Conservation (phyloP, 768 basidiomycete species). For the Termitomyces sp. region DNA sequence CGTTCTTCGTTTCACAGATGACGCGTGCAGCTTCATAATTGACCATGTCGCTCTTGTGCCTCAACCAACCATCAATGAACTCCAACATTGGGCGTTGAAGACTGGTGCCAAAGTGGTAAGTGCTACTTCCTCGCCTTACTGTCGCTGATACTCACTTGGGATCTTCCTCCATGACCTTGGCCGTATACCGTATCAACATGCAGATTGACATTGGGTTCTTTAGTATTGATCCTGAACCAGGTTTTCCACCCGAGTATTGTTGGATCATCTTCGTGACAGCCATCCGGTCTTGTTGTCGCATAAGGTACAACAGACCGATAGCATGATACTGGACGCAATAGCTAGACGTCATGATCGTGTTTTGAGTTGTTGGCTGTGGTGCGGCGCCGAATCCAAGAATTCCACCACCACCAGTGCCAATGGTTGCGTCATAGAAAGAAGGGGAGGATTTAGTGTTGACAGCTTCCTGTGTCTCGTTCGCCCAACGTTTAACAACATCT, state of each 20-base stretch:
- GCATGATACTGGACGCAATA: constrained; percentile 97
- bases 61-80: constrained; percentile 88
- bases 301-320: constrained; percentile 87
- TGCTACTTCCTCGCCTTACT: background rate
- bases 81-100: constrained; percentile 92
- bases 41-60: constrained; percentile 99
- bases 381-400: constrained; percentile 76
- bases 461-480: constrained; percentile 98
- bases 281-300: constrained; percentile 98
- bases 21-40: constrained; percentile 97
- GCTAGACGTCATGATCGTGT: constrained; percentile 83
- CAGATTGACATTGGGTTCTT: constrained; percentile 97
- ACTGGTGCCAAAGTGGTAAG: constrained; percentile 37
- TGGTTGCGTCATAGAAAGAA: constrained; percentile 57
- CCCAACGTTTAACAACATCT: constrained; percentile 97
- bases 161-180: constrained; percentile 99
- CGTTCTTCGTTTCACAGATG: constrained; percentile 94
- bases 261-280: constrained; percentile 99
- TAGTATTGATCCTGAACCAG: constrained; percentile 76
- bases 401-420: constrained; percentile 34
- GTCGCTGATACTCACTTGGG: constrained; percentile 71
- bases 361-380: constrained; percentile 54
- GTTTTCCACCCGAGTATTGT: constrained; percentile 87
- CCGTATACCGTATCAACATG: constrained; percentile 96
- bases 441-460: constrained; percentile 82